phyloP scores from a whole-genome alignment of 306 rosid species.

The Purshia tridentata region DNA sequence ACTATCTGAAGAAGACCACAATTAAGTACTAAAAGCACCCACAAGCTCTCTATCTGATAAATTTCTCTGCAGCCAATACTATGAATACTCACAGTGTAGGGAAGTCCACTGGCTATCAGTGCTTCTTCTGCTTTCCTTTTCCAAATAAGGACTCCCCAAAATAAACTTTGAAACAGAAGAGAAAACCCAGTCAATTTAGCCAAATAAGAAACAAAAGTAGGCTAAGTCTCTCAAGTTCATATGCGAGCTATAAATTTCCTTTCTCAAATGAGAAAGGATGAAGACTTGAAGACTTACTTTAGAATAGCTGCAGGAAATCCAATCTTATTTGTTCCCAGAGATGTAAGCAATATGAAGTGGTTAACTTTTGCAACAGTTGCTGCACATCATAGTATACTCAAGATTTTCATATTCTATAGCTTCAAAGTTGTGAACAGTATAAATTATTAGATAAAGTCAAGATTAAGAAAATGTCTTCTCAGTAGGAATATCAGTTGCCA shows the following conservation, averaged over 20 bases:
- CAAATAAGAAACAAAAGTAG: conserved; percentile 1
- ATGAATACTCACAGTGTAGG: conserved; percentile 72
- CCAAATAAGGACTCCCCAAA: conserved; percentile 97
- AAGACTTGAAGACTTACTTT: conserved; percentile 59
- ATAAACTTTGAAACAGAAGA: conserved; percentile 59
- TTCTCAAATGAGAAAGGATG: conserved; percentile 17
- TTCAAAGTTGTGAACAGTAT: background rate
- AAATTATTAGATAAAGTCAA: background rate
- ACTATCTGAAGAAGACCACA: conserved; percentile 69
- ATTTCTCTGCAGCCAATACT: conserved; percentile 13
- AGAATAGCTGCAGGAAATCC: conserved; percentile 97
- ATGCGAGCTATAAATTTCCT: conserved; percentile 10
- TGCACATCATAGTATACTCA: conserved; percentile 37
- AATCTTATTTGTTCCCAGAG: conserved; percentile 89
- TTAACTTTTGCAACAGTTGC: conserved; percentile 72
- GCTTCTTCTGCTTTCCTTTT: conserved; percentile 98
- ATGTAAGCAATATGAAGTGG: conserved; percentile 85
- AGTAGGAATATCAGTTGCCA: conserved; percentile 1
- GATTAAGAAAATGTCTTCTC: background rate
- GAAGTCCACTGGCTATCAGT: conserved; percentile 82
- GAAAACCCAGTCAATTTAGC: conserved; percentile 21
- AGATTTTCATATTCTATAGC: conserved; percentile 17
- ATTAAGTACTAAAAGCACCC: conserved; percentile 11
- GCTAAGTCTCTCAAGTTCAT: conserved; percentile 10
- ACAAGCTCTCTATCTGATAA: conserved; percentile 3